phyloP scores from a whole-genome alignment of 768 basidiomycete genomes.

The Plicaturopsis crispa region DNA sequence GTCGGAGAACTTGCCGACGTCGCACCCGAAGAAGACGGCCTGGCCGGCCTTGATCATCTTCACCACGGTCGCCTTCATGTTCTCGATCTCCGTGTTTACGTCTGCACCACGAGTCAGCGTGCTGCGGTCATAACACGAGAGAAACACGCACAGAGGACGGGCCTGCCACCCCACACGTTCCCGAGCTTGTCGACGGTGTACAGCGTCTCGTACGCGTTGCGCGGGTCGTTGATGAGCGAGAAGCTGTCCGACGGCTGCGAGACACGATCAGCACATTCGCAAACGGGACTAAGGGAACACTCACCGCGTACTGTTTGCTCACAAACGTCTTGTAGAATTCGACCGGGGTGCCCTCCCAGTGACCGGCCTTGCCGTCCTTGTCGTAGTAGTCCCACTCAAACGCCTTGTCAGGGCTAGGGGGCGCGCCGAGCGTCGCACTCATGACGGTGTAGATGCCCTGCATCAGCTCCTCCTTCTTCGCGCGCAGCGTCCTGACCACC shows the following conservation, averaged over 20 bases:
- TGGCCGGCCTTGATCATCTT: conserved; percentile 82
- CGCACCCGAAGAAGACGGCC: conserved; percentile 94
- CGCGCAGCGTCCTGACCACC: conserved; percentile 49
- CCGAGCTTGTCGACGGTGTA: conserved; percentile 93
- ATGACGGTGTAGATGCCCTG: conserved; percentile 79
- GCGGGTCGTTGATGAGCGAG: conserved; percentile 92
- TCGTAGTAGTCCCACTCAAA: conserved; percentile 91
- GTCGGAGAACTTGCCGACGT: conserved; percentile 85
- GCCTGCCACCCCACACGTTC: conserved; percentile 83
- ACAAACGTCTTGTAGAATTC: conserved; percentile 73
- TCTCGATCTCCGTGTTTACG: conserved; percentile 81
- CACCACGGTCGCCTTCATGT: conserved; percentile 77
- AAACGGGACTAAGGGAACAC: conserved; percentile 25
- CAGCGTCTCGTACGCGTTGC: conserved; percentile 73
- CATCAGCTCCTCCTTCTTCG: conserved; percentile 82
- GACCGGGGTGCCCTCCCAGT: conserved; percentile 74
- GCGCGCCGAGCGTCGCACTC: conserved; percentile 80
- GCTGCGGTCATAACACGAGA: background rate
- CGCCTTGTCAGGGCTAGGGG: conserved; percentile 60
- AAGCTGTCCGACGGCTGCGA: conserved; percentile 65
- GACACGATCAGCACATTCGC: conserved; percentile 18
- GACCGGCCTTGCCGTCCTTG: conserved; percentile 62
- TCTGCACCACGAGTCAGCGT: conserved; percentile 34
- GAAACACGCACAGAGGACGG: conserved; percentile 73
- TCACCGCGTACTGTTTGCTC: conserved; percentile 46